phyloP scores from a whole-genome alignment of 306 rosid genomes.

The Astragalus membranaceus region DNA sequence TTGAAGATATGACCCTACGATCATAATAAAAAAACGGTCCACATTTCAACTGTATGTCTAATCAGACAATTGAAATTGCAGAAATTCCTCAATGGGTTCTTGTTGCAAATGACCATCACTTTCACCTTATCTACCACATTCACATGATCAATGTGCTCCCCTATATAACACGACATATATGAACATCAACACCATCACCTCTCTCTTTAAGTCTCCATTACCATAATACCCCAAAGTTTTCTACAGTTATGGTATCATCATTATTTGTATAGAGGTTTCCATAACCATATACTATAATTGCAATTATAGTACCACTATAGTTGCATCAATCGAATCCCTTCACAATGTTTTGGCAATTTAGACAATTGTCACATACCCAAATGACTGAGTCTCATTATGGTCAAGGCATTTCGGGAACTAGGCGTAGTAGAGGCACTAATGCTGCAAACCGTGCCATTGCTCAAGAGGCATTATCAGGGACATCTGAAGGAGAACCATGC shows the following conservation, averaged over 20 bases:
- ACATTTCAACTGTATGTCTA: too few species aligned
- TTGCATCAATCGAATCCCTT: not conserved
- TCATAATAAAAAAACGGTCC: too few species aligned
- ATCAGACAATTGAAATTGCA: too few species aligned
- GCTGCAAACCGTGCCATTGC: conserved; percentile 24
- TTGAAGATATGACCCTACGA: too few species aligned
- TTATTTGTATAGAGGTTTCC: not conserved
- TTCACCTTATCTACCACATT: not conserved
- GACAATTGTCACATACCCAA: not conserved
- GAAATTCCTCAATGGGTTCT: too few species aligned
- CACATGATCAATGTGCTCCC: conserved; percentile 65
- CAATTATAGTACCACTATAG: not conserved
- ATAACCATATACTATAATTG: too few species aligned
- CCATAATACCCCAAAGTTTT: not conserved
- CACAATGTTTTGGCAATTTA: too few species aligned
- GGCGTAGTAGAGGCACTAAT: conserved; percentile 14
- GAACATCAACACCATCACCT: not conserved
- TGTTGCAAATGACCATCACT: too few species aligned
- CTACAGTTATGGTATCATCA: not conserved
- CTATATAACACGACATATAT: not conserved
- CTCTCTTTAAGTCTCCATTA: not conserved
- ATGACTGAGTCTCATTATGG: conserved; percentile 35
- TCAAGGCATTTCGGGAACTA: not conserved
- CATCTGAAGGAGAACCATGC: conserved; percentile 35
- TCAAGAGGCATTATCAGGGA: not conserved